phyloP scores from a whole-genome alignment of 2,329 filamentous ascomycete species.

The Tolypocladium tropicale region DNA sequence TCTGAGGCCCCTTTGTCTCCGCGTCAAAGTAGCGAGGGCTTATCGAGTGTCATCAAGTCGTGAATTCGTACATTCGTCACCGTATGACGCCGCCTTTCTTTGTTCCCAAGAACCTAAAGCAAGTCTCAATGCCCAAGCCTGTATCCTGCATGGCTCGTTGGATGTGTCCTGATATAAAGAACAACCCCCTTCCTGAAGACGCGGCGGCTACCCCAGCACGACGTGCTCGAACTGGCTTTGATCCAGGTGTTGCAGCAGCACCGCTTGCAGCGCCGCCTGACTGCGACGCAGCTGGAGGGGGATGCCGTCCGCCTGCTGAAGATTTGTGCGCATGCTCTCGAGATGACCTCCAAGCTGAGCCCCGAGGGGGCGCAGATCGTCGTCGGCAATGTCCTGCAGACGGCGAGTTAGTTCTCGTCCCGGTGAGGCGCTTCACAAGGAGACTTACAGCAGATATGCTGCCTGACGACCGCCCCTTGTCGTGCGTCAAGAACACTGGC shows the following conservation, averaged over 20 bases:
- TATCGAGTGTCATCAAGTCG: not conserved
- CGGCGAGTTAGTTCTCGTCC: not conserved
- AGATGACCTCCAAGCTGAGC: conserved; percentile 43
- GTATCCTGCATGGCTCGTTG: not conserved
- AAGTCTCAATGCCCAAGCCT: not conserved
- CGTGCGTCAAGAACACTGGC: conserved; percentile 2
- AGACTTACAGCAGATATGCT: conserved; percentile 8
- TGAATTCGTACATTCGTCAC: not conserved
- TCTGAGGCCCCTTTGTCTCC: not conserved
- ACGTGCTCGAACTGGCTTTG: conserved; percentile 36
- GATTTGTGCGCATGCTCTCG: conserved; percentile 44
- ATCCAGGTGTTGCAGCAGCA: conserved; percentile 35
- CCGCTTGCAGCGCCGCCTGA: conserved; percentile 37
- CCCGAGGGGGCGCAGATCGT: conserved; percentile 33
- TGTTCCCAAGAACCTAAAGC: not conserved
- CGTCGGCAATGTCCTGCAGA: conserved; percentile 13
- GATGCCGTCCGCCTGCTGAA: conserved; percentile 43
- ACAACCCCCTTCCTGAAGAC: not conserved
- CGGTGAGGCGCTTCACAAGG: not conserved
- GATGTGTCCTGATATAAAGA: not conserved
- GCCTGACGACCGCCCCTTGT: not conserved
- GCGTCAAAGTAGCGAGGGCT: not conserved
- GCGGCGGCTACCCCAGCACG: conserved; percentile 25
- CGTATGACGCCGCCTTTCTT: not conserved
- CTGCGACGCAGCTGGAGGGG: conserved; percentile 36